Evolutionary conservation across 169 alveolate species (phyloP).

Genomic region (Condylostoma magnum): DNA sequence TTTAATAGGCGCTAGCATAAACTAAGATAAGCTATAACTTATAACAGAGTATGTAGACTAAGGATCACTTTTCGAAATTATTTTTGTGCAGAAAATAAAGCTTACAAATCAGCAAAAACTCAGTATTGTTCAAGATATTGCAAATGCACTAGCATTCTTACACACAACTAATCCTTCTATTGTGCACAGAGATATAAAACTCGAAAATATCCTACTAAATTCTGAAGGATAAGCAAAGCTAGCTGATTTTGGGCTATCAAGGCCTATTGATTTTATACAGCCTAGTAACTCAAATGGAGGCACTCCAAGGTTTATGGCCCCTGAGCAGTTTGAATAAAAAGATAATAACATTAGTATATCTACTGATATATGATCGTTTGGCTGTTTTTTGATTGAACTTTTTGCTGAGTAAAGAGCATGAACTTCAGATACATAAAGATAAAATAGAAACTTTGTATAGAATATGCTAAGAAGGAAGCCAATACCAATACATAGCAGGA

Average conservation of each 20-base stretch:
- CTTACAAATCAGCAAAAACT: background rate
- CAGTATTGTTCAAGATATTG: slow-evolving; percentile 58
- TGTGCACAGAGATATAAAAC: slow-evolving; percentile 75
- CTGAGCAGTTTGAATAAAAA: slow-evolving; percentile 28
- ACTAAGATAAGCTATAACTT: slow-evolving; percentile 62
- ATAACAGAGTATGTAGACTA: slow-evolving; percentile 66
- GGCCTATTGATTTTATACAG: slow-evolving; percentile 50
- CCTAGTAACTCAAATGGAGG: slow-evolving; percentile 1
- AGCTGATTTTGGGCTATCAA: slow-evolving; percentile 84
- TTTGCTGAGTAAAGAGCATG: slow-evolving; percentile 22
- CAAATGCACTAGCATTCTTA: slow-evolving; percentile 66
- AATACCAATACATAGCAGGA: too few species aligned
- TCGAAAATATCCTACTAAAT: slow-evolving; percentile 33
- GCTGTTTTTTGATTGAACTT: slow-evolving; percentile 20
- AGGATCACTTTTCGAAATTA: slow-evolving; percentile 64
- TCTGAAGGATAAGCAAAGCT: too few species aligned
- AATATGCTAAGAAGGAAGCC: too few species aligned
- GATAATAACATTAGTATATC: slow-evolving; percentile 1
- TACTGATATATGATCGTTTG: slow-evolving; percentile 21
- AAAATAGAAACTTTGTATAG: too few species aligned
- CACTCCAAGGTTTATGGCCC: slow-evolving; percentile 33
- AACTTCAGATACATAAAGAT: too few species aligned
- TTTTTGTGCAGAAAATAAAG: slow-evolving; percentile 44
- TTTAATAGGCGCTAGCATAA: slow-evolving; percentile 70
- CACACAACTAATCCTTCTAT: slow-evolving; percentile 71